These are phyloP conservation scores for Ogataea paradorogensis DNA, from an alignment of 805 yeast species.

Conservation along the genomic window DNA sequence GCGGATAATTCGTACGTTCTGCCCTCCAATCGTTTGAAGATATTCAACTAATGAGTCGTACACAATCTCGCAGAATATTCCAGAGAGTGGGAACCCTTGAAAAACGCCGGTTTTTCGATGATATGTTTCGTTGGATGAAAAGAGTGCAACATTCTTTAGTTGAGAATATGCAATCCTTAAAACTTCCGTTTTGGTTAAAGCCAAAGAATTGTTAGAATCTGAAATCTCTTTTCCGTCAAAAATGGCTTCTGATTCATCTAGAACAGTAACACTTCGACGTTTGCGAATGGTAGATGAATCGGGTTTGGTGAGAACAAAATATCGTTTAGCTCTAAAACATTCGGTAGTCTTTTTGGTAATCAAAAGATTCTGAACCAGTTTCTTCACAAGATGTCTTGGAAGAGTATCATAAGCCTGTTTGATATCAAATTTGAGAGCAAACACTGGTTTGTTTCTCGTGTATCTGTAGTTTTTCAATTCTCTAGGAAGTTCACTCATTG, in stretches of 20 bases:
- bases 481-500: constrained; percentile 45
- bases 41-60: constrained; percentile 57
- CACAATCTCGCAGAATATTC: constrained; percentile 68
- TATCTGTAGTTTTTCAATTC: constrained; percentile 38
- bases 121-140: constrained; percentile 36
- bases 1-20: constrained; percentile 44
- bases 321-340: background rate
- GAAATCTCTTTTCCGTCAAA: background rate
- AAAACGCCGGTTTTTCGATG: constrained; percentile 67
- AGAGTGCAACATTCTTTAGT: constrained; percentile 47
- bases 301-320: background rate
- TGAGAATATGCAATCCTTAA: constrained; percentile 48
- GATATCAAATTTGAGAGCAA: constrained; percentile 71
- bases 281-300: background rate
- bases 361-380: constrained; percentile 1
- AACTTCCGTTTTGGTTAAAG: constrained; percentile 42
- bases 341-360: too few species aligned
- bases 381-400: constrained; percentile 39
- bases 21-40: constrained; percentile 23
- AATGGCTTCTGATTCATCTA: constrained; percentile 1
- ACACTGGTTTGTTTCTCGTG: constrained; percentile 25
- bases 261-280: background rate
- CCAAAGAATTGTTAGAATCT: constrained; percentile 17
- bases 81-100: constrained; percentile 81
- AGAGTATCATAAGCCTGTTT: constrained; percentile 74